These are phyloP conservation scores for Capronia americana DNA, from an alignment of 2,329 filamentous ascomycete genomes.

Conservation along the genomic window DNA sequence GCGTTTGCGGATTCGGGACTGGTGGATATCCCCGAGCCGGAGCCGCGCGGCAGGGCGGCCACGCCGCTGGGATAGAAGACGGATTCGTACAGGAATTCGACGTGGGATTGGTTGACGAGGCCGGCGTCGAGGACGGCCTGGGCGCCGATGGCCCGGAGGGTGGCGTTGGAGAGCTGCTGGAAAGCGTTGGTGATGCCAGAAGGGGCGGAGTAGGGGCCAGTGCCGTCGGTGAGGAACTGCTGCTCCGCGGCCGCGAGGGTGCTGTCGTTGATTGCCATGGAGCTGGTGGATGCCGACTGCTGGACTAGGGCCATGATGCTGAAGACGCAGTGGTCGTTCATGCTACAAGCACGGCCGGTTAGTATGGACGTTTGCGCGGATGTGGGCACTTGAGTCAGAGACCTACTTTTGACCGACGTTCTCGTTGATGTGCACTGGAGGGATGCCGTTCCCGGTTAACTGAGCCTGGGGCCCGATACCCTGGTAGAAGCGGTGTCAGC, in stretches of 20 bases:
- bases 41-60: conserved; percentile 18
- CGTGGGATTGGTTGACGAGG: conserved; percentile 40
- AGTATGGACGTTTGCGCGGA: background rate
- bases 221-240: conserved; percentile 42
- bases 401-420: conserved; percentile 44
- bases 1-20: background rate
- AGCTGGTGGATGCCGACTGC: conserved; percentile 37
- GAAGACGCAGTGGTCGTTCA: conserved; percentile 41
- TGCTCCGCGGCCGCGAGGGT: conserved; percentile 42
- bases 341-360: conserved; percentile 16
- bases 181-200: conserved; percentile 46
- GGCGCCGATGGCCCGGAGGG: conserved; percentile 38
- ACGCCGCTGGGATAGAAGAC: conserved; percentile 40
- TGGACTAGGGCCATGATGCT: conserved; percentile 41
- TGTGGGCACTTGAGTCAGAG: background rate
- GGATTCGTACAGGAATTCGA: conserved; percentile 41
- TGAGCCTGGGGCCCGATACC: conserved; percentile 52
- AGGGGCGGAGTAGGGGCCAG: conserved; percentile 44
- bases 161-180: conserved; percentile 38
- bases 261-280: conserved; percentile 41
- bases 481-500: conserved; percentile 3
- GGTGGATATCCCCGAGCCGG: background rate
- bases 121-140: conserved; percentile 36
- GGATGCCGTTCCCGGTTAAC: conserved; percentile 51
- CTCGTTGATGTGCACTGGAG: conserved; percentile 41